Evolutionary conservation across 352 stramenopile genomes (phyloP).

Genomic region (Stephanocyclus meneghinianus): DNA sequence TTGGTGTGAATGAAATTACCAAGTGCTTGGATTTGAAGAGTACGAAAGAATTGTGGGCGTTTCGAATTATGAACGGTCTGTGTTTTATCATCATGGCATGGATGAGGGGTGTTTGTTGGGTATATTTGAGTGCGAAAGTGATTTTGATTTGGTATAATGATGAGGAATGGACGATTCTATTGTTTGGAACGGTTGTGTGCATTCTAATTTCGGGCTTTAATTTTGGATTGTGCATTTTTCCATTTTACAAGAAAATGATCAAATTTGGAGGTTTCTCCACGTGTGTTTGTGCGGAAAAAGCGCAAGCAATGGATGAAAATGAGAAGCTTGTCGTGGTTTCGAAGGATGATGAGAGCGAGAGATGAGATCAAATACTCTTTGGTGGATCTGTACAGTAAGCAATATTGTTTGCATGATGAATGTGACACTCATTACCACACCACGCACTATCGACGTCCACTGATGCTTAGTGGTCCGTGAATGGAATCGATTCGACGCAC

Average conservation of each 20-base stretch:
- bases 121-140: constrained; percentile 16
- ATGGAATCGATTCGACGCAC: too few species aligned
- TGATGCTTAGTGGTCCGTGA: too few species aligned
- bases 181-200: constrained; percentile 13
- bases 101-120: constrained; percentile 29
- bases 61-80: constrained; percentile 24
- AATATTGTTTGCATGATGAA: too few species aligned
- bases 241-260: constrained; percentile 26
- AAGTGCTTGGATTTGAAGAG: constrained; percentile 30
- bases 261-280: constrained; percentile 14
- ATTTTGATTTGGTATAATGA: constrained; percentile 24
- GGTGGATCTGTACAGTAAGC: neutral
- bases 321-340: neutral
- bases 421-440: too few species aligned
- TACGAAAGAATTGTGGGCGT: constrained; percentile 11
- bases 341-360: neutral
- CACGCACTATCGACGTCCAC: too few species aligned
- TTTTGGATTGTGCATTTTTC: constrained; percentile 26
- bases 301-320: neutral
- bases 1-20: constrained; percentile 27
- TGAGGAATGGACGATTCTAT: constrained; percentile 17
- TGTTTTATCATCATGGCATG: constrained; percentile 30
- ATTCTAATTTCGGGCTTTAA: constrained; percentile 24
- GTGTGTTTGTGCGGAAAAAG: neutral
- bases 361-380: neutral